phyloP scores from a whole-genome alignment of 257 asterid genomes.

The Solanum sitiens region DNA sequence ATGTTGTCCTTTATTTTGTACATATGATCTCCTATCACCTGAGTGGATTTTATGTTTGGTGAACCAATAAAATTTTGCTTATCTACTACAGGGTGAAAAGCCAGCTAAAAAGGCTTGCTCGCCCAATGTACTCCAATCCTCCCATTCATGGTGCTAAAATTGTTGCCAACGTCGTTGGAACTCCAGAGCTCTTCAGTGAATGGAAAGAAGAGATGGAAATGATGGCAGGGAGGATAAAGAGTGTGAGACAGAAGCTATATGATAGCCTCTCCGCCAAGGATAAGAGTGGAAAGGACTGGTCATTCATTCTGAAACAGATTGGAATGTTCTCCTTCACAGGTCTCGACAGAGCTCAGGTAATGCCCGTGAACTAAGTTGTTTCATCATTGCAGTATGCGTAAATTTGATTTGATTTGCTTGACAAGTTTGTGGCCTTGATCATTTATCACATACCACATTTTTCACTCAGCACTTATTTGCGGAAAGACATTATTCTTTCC shows the following conservation, averaged over 20 bases:
- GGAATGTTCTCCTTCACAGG: constrained; percentile 99
- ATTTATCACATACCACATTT: neutral
- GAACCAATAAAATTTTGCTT: neutral
- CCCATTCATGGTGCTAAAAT: constrained; percentile 92
- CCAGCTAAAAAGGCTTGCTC: constrained; percentile 85
- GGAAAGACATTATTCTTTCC: neutral
- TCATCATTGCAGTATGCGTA: neutral
- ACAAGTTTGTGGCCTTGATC: neutral
- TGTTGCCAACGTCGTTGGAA: constrained; percentile 88
- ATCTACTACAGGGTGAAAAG: constrained; percentile 64
- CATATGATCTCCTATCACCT: neutral
- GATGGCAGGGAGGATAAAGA: constrained; percentile 96
- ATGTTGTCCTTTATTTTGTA: neutral
- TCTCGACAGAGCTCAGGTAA: constrained; percentile 80
- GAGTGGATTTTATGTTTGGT: neutral
- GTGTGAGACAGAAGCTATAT: constrained; percentile 66
- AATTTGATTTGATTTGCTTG: neutral
- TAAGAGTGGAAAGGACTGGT: constrained; percentile 86
- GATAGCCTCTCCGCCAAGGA: constrained; percentile 58
- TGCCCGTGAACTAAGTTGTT: neutral
- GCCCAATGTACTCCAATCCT: constrained; percentile 98
- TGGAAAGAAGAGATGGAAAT: constrained; percentile 93
- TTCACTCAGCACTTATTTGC: neutral
- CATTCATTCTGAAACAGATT: constrained; percentile 74
- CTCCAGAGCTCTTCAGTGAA: constrained; percentile 56